Percentiles rank a stretch among this genome's conserved stretches.
Conservation (phyloP, 495 filamentous ascomycete species). For the Penicillium bovifimosum region DNA sequence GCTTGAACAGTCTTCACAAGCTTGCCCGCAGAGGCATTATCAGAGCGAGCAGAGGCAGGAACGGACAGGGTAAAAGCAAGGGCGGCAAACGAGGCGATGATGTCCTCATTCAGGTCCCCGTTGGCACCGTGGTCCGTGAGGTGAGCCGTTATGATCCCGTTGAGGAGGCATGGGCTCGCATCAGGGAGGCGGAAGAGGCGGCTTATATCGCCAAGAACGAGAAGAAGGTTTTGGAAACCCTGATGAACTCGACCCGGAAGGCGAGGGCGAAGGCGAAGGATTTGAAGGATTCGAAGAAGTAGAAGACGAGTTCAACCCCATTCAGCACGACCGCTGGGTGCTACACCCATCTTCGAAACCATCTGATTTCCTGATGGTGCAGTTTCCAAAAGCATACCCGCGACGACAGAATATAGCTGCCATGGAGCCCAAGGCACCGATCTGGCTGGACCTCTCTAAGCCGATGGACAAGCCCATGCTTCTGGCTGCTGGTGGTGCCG, state of each 20-base stretch:
- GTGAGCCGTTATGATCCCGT: constrained; percentile 71
- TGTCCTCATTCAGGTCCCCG: constrained; percentile 80
- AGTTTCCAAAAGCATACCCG: constrained; percentile 55
- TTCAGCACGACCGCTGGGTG: constrained; percentile 68
- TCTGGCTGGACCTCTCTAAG: constrained; percentile 74
- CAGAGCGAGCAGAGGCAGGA: constrained; percentile 73
- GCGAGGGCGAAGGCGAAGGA: constrained; percentile 13
- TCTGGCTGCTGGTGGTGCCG: constrained; percentile 84
- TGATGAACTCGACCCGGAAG: not conserved
- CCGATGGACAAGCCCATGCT: constrained; percentile 79
- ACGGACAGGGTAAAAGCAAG: constrained; percentile 76
- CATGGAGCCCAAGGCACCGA: constrained; percentile 61
- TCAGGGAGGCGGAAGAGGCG: constrained; percentile 25
- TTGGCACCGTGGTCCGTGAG: constrained; percentile 87
- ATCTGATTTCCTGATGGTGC: constrained; percentile 55
- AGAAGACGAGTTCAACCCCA: constrained; percentile 27
- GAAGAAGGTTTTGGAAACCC: not conserved
- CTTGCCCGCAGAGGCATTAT: constrained; percentile 70
- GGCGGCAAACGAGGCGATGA: constrained; percentile 82
- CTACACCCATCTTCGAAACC: constrained; percentile 72
- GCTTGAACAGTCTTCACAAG: constrained; percentile 89
- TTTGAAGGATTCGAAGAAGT: constrained; percentile 19
- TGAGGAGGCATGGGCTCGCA: constrained; percentile 51
- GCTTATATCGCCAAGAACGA: constrained; percentile 16
- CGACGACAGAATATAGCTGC: constrained; percentile 52